Evolutionary conservation across 1,284 basidiomycete genomes (phyloP), one percentile per base, ranked within the genome.

Genomic region (Papiliotrema laurentii): DNA sequence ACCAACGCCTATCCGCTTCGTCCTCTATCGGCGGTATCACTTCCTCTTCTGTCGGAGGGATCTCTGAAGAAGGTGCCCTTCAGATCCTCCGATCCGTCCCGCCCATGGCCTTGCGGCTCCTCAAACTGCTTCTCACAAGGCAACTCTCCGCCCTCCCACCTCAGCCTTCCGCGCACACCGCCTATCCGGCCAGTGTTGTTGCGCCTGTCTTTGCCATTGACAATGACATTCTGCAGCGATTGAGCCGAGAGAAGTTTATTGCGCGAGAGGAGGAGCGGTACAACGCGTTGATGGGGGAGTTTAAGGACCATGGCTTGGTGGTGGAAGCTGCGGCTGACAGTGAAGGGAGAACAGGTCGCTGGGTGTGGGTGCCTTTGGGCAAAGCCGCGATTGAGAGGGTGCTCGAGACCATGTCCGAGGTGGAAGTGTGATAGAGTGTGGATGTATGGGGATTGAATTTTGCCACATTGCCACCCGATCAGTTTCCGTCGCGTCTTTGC

Each of bases 51-150:
- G 44, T 54, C 14, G 54, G 53, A 25, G 58, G 55, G 6, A 82
- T 91, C 64, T 84, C 83, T 16, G 87, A 91, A 74, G 85, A 84
- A 31, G 89, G 87, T 0, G 87, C 87, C 2, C 71, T 82, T 30
- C 89, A 93, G 58, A 85, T 94, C 51, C 78, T 96, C 6, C 83
- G 84, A 18, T 85, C 85, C 1, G 89, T 96, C 11, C 91, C 89
- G 1, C 81, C 84, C 47, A 90, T 89, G 61, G 89, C 92, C 1
- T 84, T 85, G 66, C 84, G 84, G 61, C 72, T 92, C 6, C 89
- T 91, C 70, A 73, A 75, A 24, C 75, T 89, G 11, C 78, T 93
- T 35, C 83, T 81, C 0, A 74, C 74, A 31, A 78, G 75, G 48
- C 88, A 91, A 65, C 72, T 89, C 18, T 81, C 79, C 38, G 74